These are phyloP conservation scores for Pichia scutulata DNA, from an alignment of 805 yeast genomes.

Conservation along the genomic window DNA sequence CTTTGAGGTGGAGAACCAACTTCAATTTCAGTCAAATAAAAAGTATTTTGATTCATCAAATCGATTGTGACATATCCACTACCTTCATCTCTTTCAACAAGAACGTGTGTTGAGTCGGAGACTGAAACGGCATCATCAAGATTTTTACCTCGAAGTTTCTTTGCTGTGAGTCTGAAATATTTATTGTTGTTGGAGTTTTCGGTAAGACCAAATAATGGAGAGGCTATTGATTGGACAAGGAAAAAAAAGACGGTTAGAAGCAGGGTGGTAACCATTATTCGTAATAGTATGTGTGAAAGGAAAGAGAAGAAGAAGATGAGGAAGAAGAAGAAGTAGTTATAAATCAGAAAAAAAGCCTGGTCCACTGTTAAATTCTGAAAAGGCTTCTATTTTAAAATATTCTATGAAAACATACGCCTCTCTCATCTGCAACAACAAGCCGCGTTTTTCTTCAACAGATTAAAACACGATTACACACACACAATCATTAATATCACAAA, in stretches of 20 bases:
- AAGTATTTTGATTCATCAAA: conserved; percentile 33
- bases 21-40: conserved; percentile 37
- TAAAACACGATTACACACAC: no score
- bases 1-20: conserved; percentile 54
- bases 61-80: conserved; percentile 26
- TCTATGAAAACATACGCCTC: no score
- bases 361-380: no score
- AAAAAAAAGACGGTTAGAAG: background rate
- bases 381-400: no score
- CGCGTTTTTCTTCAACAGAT: no score
- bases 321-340: background rate
- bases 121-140: conserved; percentile 4
- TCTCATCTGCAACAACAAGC: no score
- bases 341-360: no score
- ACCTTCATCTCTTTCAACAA: background rate
- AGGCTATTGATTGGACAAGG: background rate
- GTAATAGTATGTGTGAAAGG: no score
- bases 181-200: background rate
- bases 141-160: conserved; percentile 11
- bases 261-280: background rate
- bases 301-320: background rate
- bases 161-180: conserved; percentile 17
- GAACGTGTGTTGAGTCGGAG: background rate
- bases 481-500: no score
- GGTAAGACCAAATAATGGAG: background rate